A percentile compares a stretch with the other conserved stretches of the same genome.
Conservation (phyloP, 441 rosid species). For the Adansonia madagascariensis region DNA sequence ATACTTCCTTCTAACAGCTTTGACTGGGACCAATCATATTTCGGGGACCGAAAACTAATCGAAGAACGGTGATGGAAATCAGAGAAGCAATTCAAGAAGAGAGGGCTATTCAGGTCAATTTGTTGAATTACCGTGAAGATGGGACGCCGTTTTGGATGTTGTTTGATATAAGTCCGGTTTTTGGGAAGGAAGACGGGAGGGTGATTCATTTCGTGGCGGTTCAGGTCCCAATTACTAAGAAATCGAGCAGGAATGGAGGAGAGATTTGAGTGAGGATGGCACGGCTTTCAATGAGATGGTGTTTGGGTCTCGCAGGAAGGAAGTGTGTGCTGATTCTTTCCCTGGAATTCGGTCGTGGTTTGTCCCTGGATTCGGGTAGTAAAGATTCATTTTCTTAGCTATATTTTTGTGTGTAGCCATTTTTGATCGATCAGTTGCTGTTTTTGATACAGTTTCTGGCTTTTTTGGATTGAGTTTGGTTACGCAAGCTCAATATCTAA, state of each 20-base stretch:
- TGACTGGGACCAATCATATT: constrained; percentile 32
- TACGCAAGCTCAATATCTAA: background rate
- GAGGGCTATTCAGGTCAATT: constrained; percentile 55
- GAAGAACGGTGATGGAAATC: constrained; percentile 72
- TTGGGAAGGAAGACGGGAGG: constrained; percentile 54
- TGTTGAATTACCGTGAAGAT: constrained; percentile 77
- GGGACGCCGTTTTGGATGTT: constrained; percentile 88
- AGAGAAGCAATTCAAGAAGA: constrained; percentile 81
- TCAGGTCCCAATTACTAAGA: constrained; percentile 66
- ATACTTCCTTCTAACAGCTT: too few relatives aligned
- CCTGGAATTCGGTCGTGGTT: constrained; percentile 46
- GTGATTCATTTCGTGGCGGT: constrained; percentile 78
- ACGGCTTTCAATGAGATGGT: constrained; percentile 40
- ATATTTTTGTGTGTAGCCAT: background rate
- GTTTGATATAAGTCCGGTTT: constrained; percentile 73
- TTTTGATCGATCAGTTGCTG: background rate
- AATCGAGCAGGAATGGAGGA: constrained; percentile 31
- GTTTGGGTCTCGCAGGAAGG: constrained; percentile 79
- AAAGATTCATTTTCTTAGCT: constrained; percentile 50
- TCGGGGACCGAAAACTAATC: constrained; percentile 72
- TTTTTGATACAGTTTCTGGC: background rate
- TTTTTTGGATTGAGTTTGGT: background rate
- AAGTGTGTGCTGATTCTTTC: constrained; percentile 46
- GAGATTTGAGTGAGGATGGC: constrained; percentile 38
- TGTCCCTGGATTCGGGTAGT: constrained; percentile 45